phyloP scores from a whole-genome alignment of 2,329 filamentous ascomycete species.

The Thielaviopsis cerberus region DNA sequence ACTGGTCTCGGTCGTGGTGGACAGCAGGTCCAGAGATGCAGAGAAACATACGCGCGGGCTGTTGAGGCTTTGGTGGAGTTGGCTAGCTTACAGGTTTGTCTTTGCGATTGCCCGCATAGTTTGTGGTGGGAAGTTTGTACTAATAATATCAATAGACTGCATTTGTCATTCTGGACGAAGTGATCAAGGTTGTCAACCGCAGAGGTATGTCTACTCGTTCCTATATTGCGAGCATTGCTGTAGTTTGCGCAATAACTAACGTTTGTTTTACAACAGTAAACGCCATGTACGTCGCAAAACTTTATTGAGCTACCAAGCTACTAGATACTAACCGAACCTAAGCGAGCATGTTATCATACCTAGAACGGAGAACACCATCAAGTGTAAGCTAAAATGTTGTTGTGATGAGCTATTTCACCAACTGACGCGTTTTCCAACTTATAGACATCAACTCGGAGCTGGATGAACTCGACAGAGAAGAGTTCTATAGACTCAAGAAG shows the following conservation, averaged over 20 bases:
- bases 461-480: slow-evolving; percentile 90
- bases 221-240: background rate
- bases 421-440: background rate
- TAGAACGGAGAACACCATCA: slow-evolving; percentile 97
- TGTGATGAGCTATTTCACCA: no score
- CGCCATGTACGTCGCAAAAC: slow-evolving; percentile 48
- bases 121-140: background rate
- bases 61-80: slow-evolving; percentile 92
- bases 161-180: slow-evolving; percentile 93
- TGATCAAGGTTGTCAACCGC: slow-evolving; percentile 97
- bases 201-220: slow-evolving; percentile 60
- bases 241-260: slow-evolving; percentile 12
- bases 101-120: background rate
- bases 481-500: slow-evolving; percentile 96
- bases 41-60: slow-evolving; percentile 87
- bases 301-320: slow-evolving; percentile 9
- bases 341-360: slow-evolving; percentile 92
- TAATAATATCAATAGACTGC: slow-evolving; percentile 45
- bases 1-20: slow-evolving; percentile 93
- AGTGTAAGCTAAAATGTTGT: slow-evolving; percentile 37
- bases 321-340: background rate
- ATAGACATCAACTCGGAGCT: slow-evolving; percentile 91
- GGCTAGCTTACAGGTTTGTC: slow-evolving; percentile 60
- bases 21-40: slow-evolving; percentile 84
- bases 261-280: slow-evolving; percentile 42